Conservation (phyloP, 2,329 filamentous ascomycete species). For the Acrocalymma vagum region DNA sequence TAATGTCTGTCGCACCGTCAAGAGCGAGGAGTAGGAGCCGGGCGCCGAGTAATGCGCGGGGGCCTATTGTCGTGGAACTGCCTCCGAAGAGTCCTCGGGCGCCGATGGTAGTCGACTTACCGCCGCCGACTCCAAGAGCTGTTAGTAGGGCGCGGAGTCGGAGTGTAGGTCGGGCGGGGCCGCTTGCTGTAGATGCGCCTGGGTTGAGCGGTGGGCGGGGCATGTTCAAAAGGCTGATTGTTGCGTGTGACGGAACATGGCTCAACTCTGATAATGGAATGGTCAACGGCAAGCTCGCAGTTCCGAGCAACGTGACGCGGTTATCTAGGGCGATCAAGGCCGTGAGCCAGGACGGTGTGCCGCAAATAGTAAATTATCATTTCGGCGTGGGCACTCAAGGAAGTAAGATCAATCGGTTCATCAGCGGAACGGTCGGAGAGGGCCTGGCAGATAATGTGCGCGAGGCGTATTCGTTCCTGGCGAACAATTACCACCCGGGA, state of each 20-base stretch:
- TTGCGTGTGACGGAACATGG: constrained; percentile 57
- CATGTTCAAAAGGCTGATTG: constrained; percentile 51
- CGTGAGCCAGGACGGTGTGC: constrained; percentile 56
- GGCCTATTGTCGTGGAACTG: constrained; percentile 33
- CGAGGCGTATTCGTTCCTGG: constrained; percentile 60
- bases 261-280: constrained; percentile 58
- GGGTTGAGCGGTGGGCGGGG: constrained; percentile 45
- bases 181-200: constrained; percentile 33
- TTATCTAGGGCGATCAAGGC: constrained; percentile 59
- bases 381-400: constrained; percentile 57
- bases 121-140: constrained; percentile 22
- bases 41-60: constrained; percentile 35
- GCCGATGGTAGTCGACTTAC: constrained; percentile 38
- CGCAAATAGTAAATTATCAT: constrained; percentile 62
- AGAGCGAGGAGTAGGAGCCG: constrained; percentile 38
- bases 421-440: constrained; percentile 53
- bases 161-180: constrained; percentile 31
- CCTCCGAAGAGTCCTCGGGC: constrained; percentile 33
- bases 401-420: constrained; percentile 51
- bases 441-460: constrained; percentile 58
- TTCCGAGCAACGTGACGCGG: constrained; percentile 60
- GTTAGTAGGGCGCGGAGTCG: constrained; percentile 29
- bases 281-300: constrained; percentile 52
- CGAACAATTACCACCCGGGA: constrained; percentile 62
- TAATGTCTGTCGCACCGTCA: constrained; percentile 39